Evolutionary conservation across 148 eudicot species (phyloP), one percentile per base, ranked within the genome.

Genomic region (Vaccinium vitisidaea): DNA sequence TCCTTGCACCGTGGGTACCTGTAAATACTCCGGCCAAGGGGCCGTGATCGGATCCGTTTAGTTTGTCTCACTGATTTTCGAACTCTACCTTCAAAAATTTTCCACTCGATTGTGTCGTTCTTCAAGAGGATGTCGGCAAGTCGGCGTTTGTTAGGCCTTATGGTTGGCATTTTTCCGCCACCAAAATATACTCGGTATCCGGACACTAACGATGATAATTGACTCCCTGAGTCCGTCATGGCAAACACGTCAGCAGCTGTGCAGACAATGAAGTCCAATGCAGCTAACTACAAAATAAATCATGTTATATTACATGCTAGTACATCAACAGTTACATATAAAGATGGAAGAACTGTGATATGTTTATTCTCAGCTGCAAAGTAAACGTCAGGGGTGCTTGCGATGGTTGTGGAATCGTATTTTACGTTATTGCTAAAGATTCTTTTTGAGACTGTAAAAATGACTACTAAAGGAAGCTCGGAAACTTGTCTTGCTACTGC

Each of bases 141-240:
- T 71, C 99, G 87, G 46, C 99, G 93, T 89, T 97, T 97, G 90
- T 97, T 97, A 52, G 99, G 99, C 48, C 99, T 89, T 63, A 97
- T 94, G 5, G 98, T 90, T 8, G 98, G 90, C 98, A 93, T 97
- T 89, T 86, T 88, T 21, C 99, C 99, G 32, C 95, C 95, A 15
- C 99, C 99, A 69, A 89, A 95, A 86, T 94, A 97, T 80, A 97
- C 91, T 52, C 99, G 90, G 80, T 75, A 94, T 77, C 99, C 99
- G 15, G 98, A 92, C 49, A 95, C 94, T 63, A 97, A 85, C 77
- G 99, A 95, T 27, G 99, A 97, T 32, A 97, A 88, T 86, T 97
- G 99, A 88, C 99, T 97, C 73, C 99, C 99, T 0, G 98, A 94
- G 84, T 97, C 99, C 2, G 99, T 97, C 99, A 97, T 97, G 77